phyloP scores from a whole-genome alignment of 2,329 filamentous ascomycete species.

The Seiridium unicorne region DNA sequence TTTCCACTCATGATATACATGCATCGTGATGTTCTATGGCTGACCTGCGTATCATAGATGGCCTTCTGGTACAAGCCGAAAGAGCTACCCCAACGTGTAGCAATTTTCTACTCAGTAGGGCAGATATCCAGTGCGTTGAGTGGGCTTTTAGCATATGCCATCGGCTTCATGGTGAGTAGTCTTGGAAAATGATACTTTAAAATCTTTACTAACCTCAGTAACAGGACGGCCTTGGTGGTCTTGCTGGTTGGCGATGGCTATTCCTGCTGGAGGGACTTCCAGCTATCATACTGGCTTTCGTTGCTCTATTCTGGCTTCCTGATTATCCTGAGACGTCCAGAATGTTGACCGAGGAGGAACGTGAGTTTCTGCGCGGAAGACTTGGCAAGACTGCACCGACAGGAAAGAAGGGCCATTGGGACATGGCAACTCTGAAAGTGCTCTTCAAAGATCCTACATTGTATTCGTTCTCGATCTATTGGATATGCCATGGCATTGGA shows the following conservation, averaged over 20 bases:
- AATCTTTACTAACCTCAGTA: background rate
- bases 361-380: constrained; percentile 19
- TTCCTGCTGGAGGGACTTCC: constrained; percentile 35
- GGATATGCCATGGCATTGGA: constrained; percentile 40
- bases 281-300: constrained; percentile 26
- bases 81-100: constrained; percentile 34
- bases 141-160: constrained; percentile 34
- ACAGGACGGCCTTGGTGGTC: constrained; percentile 24
- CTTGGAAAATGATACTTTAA: background rate
- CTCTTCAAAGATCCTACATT: constrained; percentile 32
- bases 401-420: constrained; percentile 29
- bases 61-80: constrained; percentile 35
- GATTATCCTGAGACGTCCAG: constrained; percentile 30
- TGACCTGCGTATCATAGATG: constrained; percentile 16
- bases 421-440: constrained; percentile 25
- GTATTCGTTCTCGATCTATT: constrained; percentile 35
- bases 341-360: constrained; percentile 27
- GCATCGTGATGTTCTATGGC: background rate
- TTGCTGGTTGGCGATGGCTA: constrained; percentile 35
- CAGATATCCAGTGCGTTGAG: constrained; percentile 31
- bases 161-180: constrained; percentile 30
- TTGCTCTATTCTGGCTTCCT: constrained; percentile 27
- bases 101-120: constrained; percentile 34
- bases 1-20: too few species aligned
- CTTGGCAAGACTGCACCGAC: constrained; percentile 27